phyloP scores from a whole-genome alignment of 352 stramenopile species.

The Globisporangium paroecandrum region DNA sequence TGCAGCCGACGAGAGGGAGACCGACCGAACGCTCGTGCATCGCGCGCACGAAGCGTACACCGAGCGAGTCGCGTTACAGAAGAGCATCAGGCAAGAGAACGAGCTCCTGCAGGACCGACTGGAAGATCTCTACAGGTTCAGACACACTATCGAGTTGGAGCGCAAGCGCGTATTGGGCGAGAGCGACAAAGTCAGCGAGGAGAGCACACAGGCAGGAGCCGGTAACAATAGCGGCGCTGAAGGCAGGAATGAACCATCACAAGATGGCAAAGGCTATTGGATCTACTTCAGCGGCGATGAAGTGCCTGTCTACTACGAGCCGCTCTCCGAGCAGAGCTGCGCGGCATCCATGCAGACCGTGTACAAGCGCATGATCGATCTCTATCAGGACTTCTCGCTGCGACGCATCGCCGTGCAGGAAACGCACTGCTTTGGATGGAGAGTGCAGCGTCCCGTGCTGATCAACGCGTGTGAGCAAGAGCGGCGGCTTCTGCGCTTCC shows the following conservation, averaged over 20 bases:
- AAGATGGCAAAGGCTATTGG: constrained; percentile 22
- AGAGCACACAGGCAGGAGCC: neutral
- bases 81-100: constrained; percentile 40
- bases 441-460: constrained; percentile 27
- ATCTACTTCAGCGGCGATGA: constrained; percentile 36
- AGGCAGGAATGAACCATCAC: neutral
- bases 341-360: constrained; percentile 27
- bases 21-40: constrained; percentile 3
- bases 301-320: constrained; percentile 37
- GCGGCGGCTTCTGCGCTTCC: constrained; percentile 32
- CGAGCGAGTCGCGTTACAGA: constrained; percentile 27
- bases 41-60: constrained; percentile 21
- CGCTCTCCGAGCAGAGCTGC: constrained; percentile 25
- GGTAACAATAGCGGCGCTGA: neutral
- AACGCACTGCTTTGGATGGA: constrained; percentile 37
- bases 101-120: constrained; percentile 29
- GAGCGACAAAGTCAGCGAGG: neutral
- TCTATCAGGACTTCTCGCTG: constrained; percentile 33
- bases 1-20: constrained; percentile 1
- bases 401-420: constrained; percentile 26
- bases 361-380: constrained; percentile 31
- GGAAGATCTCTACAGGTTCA: constrained; percentile 30
- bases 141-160: constrained; percentile 23
- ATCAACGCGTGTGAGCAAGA: constrained; percentile 11
- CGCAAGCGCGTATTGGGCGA: constrained; percentile 8